phyloP scores from a whole-genome alignment of 805 yeast genomes.

The Kuraishia borneana region DNA sequence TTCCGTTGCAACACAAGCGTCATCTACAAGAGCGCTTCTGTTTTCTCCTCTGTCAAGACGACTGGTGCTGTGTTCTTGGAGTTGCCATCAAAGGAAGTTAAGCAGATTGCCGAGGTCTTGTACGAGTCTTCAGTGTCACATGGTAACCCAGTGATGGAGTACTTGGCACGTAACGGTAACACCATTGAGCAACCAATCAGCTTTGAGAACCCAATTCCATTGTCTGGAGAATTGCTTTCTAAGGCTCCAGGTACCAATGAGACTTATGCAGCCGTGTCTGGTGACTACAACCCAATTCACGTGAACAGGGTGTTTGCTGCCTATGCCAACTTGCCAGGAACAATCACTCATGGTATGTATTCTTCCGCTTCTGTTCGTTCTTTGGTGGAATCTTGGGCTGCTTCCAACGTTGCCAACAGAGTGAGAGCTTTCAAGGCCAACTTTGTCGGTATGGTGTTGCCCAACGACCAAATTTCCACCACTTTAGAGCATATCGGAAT shows the following conservation, averaged over 20 bases:
- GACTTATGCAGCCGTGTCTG: constrained; percentile 94
- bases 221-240: constrained; percentile 51
- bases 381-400: constrained; percentile 96
- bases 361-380: constrained; percentile 93
- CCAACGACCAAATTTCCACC: constrained; percentile 83
- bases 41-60: constrained; percentile 73
- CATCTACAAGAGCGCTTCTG: constrained; percentile 64
- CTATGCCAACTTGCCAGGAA: constrained; percentile 91
- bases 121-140: constrained; percentile 88
- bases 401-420: constrained; percentile 90
- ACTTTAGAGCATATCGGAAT: constrained; percentile 92
- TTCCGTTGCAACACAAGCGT: constrained; percentile 84
- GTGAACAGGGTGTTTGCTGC: constrained; percentile 91
- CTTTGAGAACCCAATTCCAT: constrained; percentile 85
- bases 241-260: constrained; percentile 95
- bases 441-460: constrained; percentile 95
- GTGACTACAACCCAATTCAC: constrained; percentile 97
- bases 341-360: constrained; percentile 99
- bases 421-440: constrained; percentile 88
- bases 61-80: constrained; percentile 80
- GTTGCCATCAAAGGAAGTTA: constrained; percentile 82
- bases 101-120: constrained; percentile 71
- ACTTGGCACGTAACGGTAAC: constrained; percentile 81
- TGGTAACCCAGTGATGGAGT: constrained; percentile 97
- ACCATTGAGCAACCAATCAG: constrained; percentile 89